A percentile compares a stretch with the other conserved stretches of the same genome.
These are phyloP conservation scores for Graphilbum sp. DNA, from an alignment of 2,329 filamentous ascomycete genomes.

Conservation along the genomic window DNA sequence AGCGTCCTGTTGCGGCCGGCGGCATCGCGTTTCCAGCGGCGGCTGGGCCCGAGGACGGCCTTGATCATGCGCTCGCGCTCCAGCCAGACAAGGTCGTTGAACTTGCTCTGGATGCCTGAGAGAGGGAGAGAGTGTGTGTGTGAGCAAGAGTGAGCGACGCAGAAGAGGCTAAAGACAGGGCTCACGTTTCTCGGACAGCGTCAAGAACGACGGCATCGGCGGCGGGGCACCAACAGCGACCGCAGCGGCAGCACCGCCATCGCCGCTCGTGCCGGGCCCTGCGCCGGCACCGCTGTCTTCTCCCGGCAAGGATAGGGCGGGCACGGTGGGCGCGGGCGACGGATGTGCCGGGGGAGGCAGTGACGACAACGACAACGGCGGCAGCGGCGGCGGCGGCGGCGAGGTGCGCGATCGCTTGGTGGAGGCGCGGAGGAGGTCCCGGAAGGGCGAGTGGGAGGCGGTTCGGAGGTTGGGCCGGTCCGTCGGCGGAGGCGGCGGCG, in stretches of 20 bases:
- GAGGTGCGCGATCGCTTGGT: constrained; percentile 16
- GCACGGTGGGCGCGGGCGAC: no score
- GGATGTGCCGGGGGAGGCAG: no score
- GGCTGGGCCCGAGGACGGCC: constrained; percentile 20
- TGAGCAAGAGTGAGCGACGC: constrained; percentile 1
- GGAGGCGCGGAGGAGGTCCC: constrained; percentile 14
- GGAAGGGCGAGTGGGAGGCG: constrained; percentile 12
- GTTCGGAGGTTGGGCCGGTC: not conserved
- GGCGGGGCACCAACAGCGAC: constrained; percentile 2
- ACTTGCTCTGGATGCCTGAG: constrained; percentile 32
- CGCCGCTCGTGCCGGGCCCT: not conserved
- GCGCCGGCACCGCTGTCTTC: not conserved
- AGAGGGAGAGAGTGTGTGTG: constrained; percentile 1
- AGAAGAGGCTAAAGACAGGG: constrained; percentile 5
- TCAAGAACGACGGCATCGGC: constrained; percentile 14
- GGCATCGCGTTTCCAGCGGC: constrained; percentile 33
- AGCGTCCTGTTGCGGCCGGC: constrained; percentile 39
- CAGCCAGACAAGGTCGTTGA: constrained; percentile 35
- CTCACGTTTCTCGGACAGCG: constrained; percentile 24
- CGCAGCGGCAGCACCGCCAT: not conserved
- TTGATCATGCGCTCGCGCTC: constrained; percentile 31
- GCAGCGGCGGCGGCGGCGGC: constrained; percentile 9
- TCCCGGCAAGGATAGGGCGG: no score
- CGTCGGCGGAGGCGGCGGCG: not conserved
- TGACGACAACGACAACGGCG: not conserved